Base-by-base conservation (phyloP, 495 filamentous ascomycete genomes). In the Glarea lozoyensis region DNA sequence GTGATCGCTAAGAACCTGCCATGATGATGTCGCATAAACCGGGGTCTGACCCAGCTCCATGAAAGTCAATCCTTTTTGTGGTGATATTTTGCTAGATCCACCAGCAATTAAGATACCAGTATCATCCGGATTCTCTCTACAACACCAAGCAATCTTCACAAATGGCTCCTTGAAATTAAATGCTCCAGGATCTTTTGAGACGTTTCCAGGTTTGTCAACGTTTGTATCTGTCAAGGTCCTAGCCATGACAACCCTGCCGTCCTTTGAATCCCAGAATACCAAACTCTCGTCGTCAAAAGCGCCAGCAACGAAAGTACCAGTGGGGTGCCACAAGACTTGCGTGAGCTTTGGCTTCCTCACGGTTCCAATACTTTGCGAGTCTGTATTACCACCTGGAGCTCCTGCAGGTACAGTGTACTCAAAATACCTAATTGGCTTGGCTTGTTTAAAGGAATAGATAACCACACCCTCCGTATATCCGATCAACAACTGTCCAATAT, bases 201-300 rank as follows among this genome's bases (percentile, higher is more conserved):
- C 56, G 18, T 63, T 60, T 9, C 61, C 63, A 5, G 69, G 65
- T 24, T 68, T 63, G 21, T 94, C 72, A 29, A 98, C 61, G 53
- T 84, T 75, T 2, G 71, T 73, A 32, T 82, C 75, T 48, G 83
- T 73, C 17, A 95, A 61, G 3, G 85, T 93, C 49, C 93, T 67
- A 10, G 88, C 88, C 68, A 87, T 76, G 11, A 98, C 66, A 21
- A 92, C 69, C 33, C 87, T 79, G 7, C 88, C 92, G 55, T 96
- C 93, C 50, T 88, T 93, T 2, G 82, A 65, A 66, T 97, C 93
- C 93, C 93, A 98, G 38, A 97, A 78, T 0, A 90, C 92, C 23
- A 98, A 56, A 46, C 81, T 90, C 2, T 81, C 81, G 57, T 97
- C 90, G 48, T 96, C 89, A 53, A 97, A 82, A 10, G 82, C 82